Percentiles rank a stretch among this genome's conserved stretches.
These are phyloP conservation scores for Tripidium arundinaceum DNA, from an alignment of 202 grass and related monocot genomes.

Conservation along the genomic window DNA sequence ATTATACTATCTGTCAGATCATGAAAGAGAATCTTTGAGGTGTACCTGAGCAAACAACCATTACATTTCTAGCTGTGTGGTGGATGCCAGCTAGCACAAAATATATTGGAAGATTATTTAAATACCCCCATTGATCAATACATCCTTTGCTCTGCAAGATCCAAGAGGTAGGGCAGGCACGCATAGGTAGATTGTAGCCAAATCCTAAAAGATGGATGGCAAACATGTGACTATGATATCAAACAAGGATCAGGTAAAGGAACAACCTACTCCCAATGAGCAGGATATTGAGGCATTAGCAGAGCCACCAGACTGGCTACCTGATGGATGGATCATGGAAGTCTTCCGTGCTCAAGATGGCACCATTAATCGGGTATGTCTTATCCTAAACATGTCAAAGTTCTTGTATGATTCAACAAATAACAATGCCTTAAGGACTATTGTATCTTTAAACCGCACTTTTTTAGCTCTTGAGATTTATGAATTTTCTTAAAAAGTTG, in stretches of 20 bases:
- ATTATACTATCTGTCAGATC: no score
- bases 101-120: no score
- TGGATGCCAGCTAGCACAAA: no score
- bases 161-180: not conserved
- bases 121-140: no score
- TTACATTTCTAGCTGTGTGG: no score
- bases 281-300: not conserved
- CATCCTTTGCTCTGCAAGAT: not conserved
- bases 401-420: not conserved
- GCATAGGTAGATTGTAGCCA: not conserved
- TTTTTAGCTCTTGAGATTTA: not conserved
- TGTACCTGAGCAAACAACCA: no score
- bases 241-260: not conserved
- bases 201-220: not conserved
- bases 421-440: not conserved
- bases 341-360: constrained; percentile 12
- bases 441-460: not conserved
- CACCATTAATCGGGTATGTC: constrained; percentile 1
- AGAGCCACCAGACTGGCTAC: constrained; percentile 30
- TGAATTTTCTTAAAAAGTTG: not conserved
- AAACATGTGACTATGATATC: not conserved
- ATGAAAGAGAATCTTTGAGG: no score
- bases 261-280: not conserved
- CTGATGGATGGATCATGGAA: constrained; percentile 53
- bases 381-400: not conserved